Base-by-base conservation (phyloP, 768 basidiomycete species). In the Cystobasidium ongulense region DNA sequence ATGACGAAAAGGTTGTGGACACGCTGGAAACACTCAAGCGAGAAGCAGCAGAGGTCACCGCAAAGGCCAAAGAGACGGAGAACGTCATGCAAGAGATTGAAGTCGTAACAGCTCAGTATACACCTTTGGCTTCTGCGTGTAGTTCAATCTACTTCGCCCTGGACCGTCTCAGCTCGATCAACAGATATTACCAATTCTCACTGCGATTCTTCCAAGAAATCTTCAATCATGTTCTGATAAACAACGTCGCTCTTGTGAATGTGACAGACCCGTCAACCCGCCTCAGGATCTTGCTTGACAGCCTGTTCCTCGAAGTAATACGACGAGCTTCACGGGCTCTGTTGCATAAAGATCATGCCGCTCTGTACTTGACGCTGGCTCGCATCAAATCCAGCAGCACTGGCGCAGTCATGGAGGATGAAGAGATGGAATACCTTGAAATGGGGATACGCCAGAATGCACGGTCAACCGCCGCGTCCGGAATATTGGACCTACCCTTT, bases 181-280 rank as follows among this genome's bases (percentile, higher is more conserved):
- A 95, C 79, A 95, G 96, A 82, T 98, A 98, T 84, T 99, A 99
- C 80, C 92, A 97, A 81, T 99, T 99, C 85, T 98, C 96, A 1
- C 85, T 99, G 57, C 89, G 85, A 33, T 97, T 95, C 85, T 99
- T 99, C 89, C 86, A 98, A 74, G 95, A 96, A 80, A 95, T 97
- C 79, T 99, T 99, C 82, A 92, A 98, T 82, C 91, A 90, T 78
- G 88, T 95, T 73, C 86, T 98, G 8, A 89, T 90, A 76, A 88
- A 90, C 78, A 97, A 98, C 80, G 93, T 94, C 13, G 89, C 92
- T 80, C 86, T 98, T 75, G 88, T 86, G 81, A 86, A 86, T 74
- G 85, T 94, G 72, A 84, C 87, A 27, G 92, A 96, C 75, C 82
- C 92, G 71, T 83, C 84, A 63, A 82, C 82, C 52, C 88, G 96